Evolutionary conservation across 2,329 filamentous ascomycete genomes (phyloP).

Genomic region (Aspergillus versicolor): DNA sequence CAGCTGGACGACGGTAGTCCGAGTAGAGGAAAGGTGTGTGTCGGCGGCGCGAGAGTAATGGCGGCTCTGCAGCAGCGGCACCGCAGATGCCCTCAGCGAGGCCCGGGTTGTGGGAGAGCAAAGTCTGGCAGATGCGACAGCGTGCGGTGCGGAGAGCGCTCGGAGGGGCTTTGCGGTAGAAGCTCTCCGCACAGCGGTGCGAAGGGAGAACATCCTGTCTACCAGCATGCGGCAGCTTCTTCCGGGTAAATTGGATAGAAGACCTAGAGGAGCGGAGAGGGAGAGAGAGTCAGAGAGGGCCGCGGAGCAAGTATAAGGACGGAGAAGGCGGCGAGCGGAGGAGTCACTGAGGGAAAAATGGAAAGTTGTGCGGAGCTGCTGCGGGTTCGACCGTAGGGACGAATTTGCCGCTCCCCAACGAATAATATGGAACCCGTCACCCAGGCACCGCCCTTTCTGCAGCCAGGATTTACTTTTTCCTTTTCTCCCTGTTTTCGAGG

Average conservation of each 20-base stretch:
- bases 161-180: slow-evolving; percentile 40
- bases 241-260: slow-evolving; percentile 17
- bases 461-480: slow-evolving; percentile 3
- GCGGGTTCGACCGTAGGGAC: slow-evolving; percentile 12
- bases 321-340: neutral
- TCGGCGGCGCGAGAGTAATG: slow-evolving; percentile 48
- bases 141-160: slow-evolving; percentile 40
- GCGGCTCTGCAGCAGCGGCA: slow-evolving; percentile 35
- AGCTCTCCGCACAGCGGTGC: slow-evolving; percentile 47
- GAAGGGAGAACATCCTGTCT: slow-evolving; percentile 44
- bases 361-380: slow-evolving; percentile 18
- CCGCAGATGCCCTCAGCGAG: slow-evolving; percentile 27
- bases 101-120: slow-evolving; percentile 24
- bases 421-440: slow-evolving; percentile 8
- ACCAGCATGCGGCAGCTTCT: slow-evolving; percentile 43
- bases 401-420: slow-evolving; percentile 17
- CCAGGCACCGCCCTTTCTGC: slow-evolving; percentile 11
- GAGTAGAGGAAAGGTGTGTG: slow-evolving; percentile 59
- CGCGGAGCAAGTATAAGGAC: slow-evolving; percentile 24
- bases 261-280: slow-evolving; percentile 14
- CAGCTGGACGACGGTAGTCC: slow-evolving; percentile 82
- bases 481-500: neutral
- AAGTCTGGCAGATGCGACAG: slow-evolving; percentile 31
- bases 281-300: slow-evolving; percentile 13
- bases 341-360: slow-evolving; percentile 15